A percentile compares a stretch with the other conserved stretches of the same genome.
phyloP scores from a whole-genome alignment of 2,329 filamentous ascomycete genomes.

The Xylariaceae sp. region DNA sequence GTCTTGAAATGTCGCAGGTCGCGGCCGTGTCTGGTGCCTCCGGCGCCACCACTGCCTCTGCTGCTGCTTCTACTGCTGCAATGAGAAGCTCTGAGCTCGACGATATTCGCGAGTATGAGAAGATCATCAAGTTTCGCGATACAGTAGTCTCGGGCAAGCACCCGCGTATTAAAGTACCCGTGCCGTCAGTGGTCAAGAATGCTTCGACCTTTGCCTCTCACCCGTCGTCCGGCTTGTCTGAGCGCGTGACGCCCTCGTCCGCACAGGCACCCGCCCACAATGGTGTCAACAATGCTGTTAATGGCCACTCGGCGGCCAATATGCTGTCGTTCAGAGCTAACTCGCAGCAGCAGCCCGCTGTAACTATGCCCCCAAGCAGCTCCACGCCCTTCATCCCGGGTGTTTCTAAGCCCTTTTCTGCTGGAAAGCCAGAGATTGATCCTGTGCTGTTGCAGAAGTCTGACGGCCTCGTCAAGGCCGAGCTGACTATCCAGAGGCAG shows the following conservation, averaged over 20 bases:
- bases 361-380: slow-evolving; percentile 22
- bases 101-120: slow-evolving; percentile 67
- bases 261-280: slow-evolving; percentile 16
- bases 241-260: slow-evolving; percentile 23
- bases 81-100: slow-evolving; percentile 39
- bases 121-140: slow-evolving; percentile 76
- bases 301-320: slow-evolving; percentile 30
- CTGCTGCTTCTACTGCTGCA: slow-evolving; percentile 13
- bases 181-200: slow-evolving; percentile 29
- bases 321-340: slow-evolving; percentile 35
- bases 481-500: slow-evolving; percentile 73
- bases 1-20: slow-evolving; percentile 20
- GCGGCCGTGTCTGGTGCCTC: slow-evolving; percentile 10
- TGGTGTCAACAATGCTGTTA: slow-evolving; percentile 21
- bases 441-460: slow-evolving; percentile 83
- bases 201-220: slow-evolving; percentile 18
- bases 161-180: slow-evolving; percentile 53
- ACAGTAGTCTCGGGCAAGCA: slow-evolving; percentile 73
- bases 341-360: slow-evolving; percentile 34
- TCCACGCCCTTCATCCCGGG: slow-evolving; percentile 33
- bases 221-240: slow-evolving; percentile 22
- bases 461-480: slow-evolving; percentile 74
- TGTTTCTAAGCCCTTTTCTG: slow-evolving; percentile 39
- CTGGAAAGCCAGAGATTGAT: slow-evolving; percentile 64
- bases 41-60: neutral